Conservation (phyloP, 2,329 filamentous ascomycete genomes). For the Hirsutella rhossiliensis region DNA sequence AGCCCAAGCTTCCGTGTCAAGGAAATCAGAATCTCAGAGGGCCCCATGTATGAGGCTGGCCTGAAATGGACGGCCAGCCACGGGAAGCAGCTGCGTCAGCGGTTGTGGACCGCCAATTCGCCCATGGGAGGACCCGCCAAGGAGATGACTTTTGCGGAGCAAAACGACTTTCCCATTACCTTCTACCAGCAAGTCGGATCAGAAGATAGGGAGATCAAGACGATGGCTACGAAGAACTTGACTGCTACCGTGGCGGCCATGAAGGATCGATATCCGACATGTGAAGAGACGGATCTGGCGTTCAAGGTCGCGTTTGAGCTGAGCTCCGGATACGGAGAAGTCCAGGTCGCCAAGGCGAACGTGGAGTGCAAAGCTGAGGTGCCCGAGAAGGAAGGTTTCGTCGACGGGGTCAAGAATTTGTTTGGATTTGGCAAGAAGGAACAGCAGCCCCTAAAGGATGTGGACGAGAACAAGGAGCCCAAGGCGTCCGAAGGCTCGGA, state of each 20-base stretch:
- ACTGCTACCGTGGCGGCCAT: slow-evolving; percentile 71
- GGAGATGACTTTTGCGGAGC: slow-evolving; percentile 72
- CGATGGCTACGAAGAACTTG: slow-evolving; percentile 70
- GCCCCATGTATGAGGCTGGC: slow-evolving; percentile 58
- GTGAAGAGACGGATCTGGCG: slow-evolving; percentile 62
- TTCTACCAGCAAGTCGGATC: slow-evolving; percentile 63
- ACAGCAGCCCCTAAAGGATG: slow-evolving; percentile 58
- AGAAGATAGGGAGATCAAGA: slow-evolving; percentile 48
- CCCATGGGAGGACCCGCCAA: slow-evolving; percentile 65
- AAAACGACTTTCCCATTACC: slow-evolving; percentile 66
- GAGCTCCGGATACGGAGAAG: slow-evolving; percentile 61
- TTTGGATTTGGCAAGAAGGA: slow-evolving; percentile 91
- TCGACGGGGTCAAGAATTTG: slow-evolving; percentile 90
- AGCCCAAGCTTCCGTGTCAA: slow-evolving; percentile 97
- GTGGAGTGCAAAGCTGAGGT: slow-evolving; percentile 78
- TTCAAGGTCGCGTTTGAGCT: slow-evolving; percentile 71
- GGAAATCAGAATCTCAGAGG: slow-evolving; percentile 80
- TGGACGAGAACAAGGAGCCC: slow-evolving; percentile 32
- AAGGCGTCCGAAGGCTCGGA: slow-evolving; percentile 16
- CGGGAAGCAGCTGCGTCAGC: slow-evolving; percentile 63
- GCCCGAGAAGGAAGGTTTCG: slow-evolving; percentile 62
- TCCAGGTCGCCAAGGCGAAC: slow-evolving; percentile 62
- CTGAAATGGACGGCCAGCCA: slow-evolving; percentile 63
- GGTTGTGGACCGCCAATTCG: slow-evolving; percentile 70
- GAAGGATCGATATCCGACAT: slow-evolving; percentile 62